A percentile compares a stretch with the other conserved stretches of the same genome.
These are phyloP conservation scores for Spinacia oleracea DNA, from an alignment of 179 eudicot species.

Conservation along the genomic window DNA sequence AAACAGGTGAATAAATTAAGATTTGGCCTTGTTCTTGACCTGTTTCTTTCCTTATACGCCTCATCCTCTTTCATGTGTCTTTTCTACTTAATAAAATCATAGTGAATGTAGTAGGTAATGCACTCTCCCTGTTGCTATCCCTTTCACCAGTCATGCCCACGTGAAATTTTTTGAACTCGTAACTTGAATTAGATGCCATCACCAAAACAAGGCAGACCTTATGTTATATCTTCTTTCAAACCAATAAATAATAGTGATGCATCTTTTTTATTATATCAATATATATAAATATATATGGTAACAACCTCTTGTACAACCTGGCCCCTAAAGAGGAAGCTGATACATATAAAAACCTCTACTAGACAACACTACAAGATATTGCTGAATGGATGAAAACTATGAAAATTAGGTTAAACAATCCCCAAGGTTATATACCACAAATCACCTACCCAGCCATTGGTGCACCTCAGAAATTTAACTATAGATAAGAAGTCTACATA, in stretches of 20 bases:
- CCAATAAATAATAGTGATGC: neutral
- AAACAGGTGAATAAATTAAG: neutral
- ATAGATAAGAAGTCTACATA: neutral
- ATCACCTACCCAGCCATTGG: neutral
- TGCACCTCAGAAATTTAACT: neutral
- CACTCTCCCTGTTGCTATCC: slow-evolving; percentile 5
- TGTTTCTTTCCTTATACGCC: neutral
- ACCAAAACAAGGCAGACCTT: neutral
- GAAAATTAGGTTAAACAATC: neutral
- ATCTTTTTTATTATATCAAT: too few species aligned
- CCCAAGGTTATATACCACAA: neutral
- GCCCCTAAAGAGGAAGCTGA: neutral
- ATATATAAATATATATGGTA: neutral
- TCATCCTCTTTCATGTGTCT: neutral
- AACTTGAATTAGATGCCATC: neutral
- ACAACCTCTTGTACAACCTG: neutral
- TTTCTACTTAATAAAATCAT: neutral
- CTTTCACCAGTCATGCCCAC: neutral
- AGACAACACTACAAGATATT: neutral
- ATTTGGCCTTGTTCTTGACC: neutral
- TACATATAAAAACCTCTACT: neutral
- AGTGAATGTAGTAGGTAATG: neutral
- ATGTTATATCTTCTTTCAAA: neutral
- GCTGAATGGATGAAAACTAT: neutral
- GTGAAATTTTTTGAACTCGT: neutral